Percentiles rank a stretch among this genome's conserved stretches.
These are phyloP conservation scores for Puccinia horiana DNA, from an alignment of 1,284 basidiomycete genomes.

Conservation along the genomic window DNA sequence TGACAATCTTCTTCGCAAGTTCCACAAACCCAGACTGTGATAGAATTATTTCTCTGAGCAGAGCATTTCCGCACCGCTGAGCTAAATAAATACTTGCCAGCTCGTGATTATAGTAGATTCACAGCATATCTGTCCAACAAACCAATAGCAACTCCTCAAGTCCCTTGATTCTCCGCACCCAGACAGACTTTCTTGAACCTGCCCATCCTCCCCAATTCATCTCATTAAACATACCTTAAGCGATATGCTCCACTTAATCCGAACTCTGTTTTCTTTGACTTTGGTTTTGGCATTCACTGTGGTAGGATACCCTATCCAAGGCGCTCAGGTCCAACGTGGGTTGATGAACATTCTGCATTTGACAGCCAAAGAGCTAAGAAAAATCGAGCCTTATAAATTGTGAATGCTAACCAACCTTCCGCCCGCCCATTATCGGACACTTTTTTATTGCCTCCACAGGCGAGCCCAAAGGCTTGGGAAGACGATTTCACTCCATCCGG, in stretches of 20 bases:
- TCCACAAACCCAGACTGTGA: slow-evolving; percentile 20
- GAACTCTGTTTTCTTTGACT: slow-evolving; percentile 32
- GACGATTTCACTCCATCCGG: slow-evolving; percentile 14
- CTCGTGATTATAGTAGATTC: slow-evolving; percentile 27
- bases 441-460: background rate
- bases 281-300: slow-evolving; percentile 37
- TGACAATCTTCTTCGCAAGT: slow-evolving; percentile 13
- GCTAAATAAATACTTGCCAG: slow-evolving; percentile 14
- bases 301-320: slow-evolving; percentile 12
- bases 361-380: background rate
- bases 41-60: slow-evolving; percentile 2
- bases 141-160: background rate
- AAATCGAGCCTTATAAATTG: background rate
- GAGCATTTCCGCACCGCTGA: slow-evolving; percentile 20
- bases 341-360: slow-evolving; percentile 10
- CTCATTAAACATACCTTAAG: slow-evolving; percentile 19
- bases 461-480: slow-evolving; percentile 11
- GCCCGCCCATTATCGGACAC: background rate
- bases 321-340: background rate
- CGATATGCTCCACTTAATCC: slow-evolving; percentile 28
- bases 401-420: background rate
- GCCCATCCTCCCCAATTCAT: slow-evolving; percentile 17
- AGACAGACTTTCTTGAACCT: slow-evolving; percentile 4
- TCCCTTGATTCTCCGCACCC: background rate
- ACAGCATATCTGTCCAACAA: slow-evolving; percentile 9